Evolutionary conservation across 2,329 filamentous ascomycete species (phyloP), one percentile per base, ranked within the genome.

Genomic region (Claviceps pazoutovae): DNA sequence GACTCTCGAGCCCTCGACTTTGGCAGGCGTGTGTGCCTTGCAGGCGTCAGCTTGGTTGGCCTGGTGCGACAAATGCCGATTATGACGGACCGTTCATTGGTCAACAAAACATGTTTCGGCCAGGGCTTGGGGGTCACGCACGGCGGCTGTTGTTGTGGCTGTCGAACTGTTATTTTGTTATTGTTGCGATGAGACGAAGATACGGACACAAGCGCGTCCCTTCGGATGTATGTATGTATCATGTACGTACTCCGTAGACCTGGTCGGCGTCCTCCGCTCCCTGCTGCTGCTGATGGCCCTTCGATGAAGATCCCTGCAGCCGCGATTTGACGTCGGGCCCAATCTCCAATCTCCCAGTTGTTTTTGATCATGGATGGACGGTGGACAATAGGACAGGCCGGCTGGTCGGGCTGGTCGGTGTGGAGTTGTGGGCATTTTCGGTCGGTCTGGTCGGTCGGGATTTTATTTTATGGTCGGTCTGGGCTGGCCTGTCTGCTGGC

Each of bases 271-370:
- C 30, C 9, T 34, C 30, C 30, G 30, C 19, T 19, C 11, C 13
- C 42, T 13, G 26, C 43, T n/a, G 23, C 43, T 36, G 9, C 43
- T 45, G 46, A 36, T 47, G 19, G 42, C 42, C 23, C n/a, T 34
- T 46, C 26, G 44, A 49, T 49, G 47, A 37, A 30, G n/a, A 50
- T 61, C 62, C 62, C 62, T 64, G 62, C 62, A 63, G 57, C 59
- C 61, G 57, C 62, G 62, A 65, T 64, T 62, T 59, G 57, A 58
- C 56, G 56, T 59, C 59, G 57, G 39, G 38, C 38, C 44, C 26
- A 46, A 51, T 57, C 19, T 21, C 41, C 9, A 19, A 19, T 19
- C 39, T 19, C 39, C n/a, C 19, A 13, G 9, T 23, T 43, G 16
- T 16, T 23, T 43, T 23, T 34, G 30, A 34, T 34, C 30, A 34